Evolutionary conservation across 352 stramenopile species (phyloP).

Genomic region (Plasmopara halstedii): DNA sequence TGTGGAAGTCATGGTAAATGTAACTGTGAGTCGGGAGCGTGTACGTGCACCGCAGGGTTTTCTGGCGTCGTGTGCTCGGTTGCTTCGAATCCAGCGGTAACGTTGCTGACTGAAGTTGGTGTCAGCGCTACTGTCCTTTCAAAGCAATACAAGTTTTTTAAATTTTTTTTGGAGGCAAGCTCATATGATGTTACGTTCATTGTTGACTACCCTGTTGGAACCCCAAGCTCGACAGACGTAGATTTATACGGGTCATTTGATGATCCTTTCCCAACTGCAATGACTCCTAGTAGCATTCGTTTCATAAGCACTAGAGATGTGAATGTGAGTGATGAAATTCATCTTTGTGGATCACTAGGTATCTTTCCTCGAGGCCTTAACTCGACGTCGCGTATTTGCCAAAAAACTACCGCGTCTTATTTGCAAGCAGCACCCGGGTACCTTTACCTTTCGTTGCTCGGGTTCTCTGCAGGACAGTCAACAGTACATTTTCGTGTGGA

Average conservation of each 20-base stretch:
- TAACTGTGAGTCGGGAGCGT: constrained; percentile 58
- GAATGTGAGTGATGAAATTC: constrained; percentile 41
- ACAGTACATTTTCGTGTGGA: constrained; percentile 37
- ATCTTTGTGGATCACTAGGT: constrained; percentile 58
- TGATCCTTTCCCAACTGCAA: constrained; percentile 41
- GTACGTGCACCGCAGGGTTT: constrained; percentile 36
- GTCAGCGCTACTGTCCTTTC: constrained; percentile 18
- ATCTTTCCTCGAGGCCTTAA: constrained; percentile 53
- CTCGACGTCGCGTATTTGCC: constrained; percentile 50
- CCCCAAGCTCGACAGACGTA: constrained; percentile 24
- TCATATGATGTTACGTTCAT: constrained; percentile 67
- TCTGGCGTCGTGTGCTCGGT: constrained; percentile 33
- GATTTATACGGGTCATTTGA: constrained; percentile 75
- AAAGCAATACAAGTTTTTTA: constrained; percentile 72
- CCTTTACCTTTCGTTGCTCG: constrained; percentile 67
- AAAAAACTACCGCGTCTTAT: constrained; percentile 40
- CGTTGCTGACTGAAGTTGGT: constrained; percentile 23
- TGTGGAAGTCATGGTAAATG: constrained; percentile 40
- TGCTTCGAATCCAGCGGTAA: constrained; percentile 11
- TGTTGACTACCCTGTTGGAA: constrained; percentile 23
- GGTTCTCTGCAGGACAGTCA: constrained; percentile 27
- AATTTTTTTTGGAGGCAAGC: constrained; percentile 46
- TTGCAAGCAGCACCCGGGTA: constrained; percentile 46
- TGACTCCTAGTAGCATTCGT: constrained; percentile 31
- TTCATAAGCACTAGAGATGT: constrained; percentile 50